Conservation (phyloP, 768 basidiomycete species). For the Trametopsis cervina region DNA sequence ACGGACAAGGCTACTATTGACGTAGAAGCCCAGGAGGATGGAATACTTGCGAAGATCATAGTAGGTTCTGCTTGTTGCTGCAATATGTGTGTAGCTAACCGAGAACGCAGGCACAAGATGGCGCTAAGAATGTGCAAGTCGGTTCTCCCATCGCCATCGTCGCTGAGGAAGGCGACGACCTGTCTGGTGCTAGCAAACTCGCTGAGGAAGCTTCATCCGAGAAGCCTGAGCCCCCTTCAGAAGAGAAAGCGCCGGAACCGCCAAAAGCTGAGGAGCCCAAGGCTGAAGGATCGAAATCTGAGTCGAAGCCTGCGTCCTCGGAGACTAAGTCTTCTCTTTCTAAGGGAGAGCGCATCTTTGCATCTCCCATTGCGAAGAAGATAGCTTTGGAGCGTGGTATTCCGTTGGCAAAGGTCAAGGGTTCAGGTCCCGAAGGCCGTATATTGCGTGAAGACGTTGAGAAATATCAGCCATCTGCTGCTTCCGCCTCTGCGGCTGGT, state of each 20-base stretch:
- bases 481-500: conserved; percentile 36
- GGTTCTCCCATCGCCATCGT: conserved; percentile 88
- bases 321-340: conserved; percentile 39
- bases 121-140: conserved; percentile 81
- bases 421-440: conserved; percentile 88
- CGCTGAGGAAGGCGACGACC: conserved; percentile 92
- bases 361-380: conserved; percentile 93
- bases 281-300: conserved; percentile 6
- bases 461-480: conserved; percentile 60
- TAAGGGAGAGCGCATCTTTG: conserved; percentile 81
- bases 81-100: background rate
- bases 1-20: conserved; percentile 99
- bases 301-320: conserved; percentile 28
- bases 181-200: conserved; percentile 73
- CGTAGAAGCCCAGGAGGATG: conserved; percentile 98
- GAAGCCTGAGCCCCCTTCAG: conserved; percentile 26
- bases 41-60: conserved; percentile 93
- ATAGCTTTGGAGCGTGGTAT: conserved; percentile 93
- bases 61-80: conserved; percentile 38
- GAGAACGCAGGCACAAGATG: conserved; percentile 58
- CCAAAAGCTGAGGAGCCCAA: conserved; percentile 31
- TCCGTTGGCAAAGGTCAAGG: conserved; percentile 84
- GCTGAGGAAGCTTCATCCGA: conserved; percentile 55
- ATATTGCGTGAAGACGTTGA: conserved; percentile 95
- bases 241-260: conserved; percentile 35